A percentile compares a stretch with the other conserved stretches of the same genome.
Conservation (phyloP, 1,284 basidiomycete genomes). For the Marasmius tenuissimus region DNA sequence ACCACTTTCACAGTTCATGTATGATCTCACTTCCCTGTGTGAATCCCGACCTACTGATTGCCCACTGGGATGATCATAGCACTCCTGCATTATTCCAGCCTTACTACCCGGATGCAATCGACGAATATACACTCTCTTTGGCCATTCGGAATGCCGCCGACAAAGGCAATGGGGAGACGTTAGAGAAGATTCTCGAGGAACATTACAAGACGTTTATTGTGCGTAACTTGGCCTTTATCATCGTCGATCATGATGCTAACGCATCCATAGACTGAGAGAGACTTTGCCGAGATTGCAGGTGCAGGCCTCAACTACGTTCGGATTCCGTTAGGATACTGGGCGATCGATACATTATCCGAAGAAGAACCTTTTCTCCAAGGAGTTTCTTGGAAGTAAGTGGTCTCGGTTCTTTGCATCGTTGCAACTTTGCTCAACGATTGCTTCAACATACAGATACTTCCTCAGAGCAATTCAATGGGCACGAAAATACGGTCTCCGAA, state of each 20-base stretch:
- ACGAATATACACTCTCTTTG: conserved; percentile 82
- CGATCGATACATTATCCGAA: conserved; percentile 73
- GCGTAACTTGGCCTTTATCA: conserved; percentile 26
- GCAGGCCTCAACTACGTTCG: conserved; percentile 91
- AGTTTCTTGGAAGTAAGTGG: conserved; percentile 72
- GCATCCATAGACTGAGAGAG: conserved; percentile 75
- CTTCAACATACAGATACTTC: conserved; percentile 59
- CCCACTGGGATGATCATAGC: conserved; percentile 31
- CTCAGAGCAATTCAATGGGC: conserved; percentile 91
- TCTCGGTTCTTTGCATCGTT: conserved; percentile 19
- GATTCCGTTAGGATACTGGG: conserved; percentile 87
- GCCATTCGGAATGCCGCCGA: conserved; percentile 50
- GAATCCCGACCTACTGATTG: too few species aligned
- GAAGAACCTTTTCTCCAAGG: conserved; percentile 80
- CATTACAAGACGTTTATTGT: conserved; percentile 93
- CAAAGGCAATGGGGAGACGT: conserved; percentile 57
- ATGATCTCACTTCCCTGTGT: conserved; percentile 24
- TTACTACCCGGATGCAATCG: conserved; percentile 68
- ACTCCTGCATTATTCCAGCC: conserved; percentile 81
- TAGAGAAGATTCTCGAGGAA: conserved; percentile 64
- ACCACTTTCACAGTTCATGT: conserved; percentile 49
- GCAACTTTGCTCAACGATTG: background rate
- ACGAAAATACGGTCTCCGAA: conserved; percentile 93
- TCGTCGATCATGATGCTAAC: background rate
- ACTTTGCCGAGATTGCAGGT: conserved; percentile 89